These are phyloP conservation scores for Diospyros lotus DNA, from an alignment of 148 eudicot genomes.

Conservation along the genomic window DNA sequence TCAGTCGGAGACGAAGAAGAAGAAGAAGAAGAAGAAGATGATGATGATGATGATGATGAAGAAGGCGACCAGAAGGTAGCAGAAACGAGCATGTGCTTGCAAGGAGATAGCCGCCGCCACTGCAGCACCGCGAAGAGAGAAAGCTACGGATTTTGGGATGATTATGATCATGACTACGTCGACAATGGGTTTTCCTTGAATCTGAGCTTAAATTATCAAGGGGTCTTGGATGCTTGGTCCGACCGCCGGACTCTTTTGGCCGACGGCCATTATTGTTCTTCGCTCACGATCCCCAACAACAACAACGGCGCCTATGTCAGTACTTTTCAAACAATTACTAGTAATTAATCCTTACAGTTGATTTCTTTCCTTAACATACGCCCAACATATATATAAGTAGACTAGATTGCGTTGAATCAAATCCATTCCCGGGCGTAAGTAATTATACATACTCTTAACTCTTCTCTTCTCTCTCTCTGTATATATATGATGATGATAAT, in stretches of 20 bases:
- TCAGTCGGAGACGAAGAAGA: conserved; percentile 19
- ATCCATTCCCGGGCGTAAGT: too few relatives aligned
- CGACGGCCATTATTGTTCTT: neutral
- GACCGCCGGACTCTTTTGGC: conserved; percentile 35
- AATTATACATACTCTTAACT: too few relatives aligned
- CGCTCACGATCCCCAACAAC: conserved; percentile 16
- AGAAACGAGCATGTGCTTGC: neutral
- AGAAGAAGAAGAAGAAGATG: conserved; percentile 1
- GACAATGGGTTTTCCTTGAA: conserved; percentile 25
- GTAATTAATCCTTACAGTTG: neutral
- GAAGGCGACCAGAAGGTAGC: conserved; percentile 8
- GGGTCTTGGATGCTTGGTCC: conserved; percentile 57
- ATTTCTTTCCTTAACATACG: too few relatives aligned
- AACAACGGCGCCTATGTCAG: conserved; percentile 28
- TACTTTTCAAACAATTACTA: neutral
- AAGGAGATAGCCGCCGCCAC: conserved; percentile 7
- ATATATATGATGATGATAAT: too few relatives aligned
- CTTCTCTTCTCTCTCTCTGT: too few relatives aligned
- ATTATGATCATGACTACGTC: conserved; percentile 14
- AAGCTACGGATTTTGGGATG: conserved; percentile 24
- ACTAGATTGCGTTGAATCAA: too few relatives aligned
- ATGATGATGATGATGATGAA: too few relatives aligned
- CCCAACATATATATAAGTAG: too few relatives aligned
- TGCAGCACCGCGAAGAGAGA: conserved; percentile 13
- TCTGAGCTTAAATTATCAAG: conserved; percentile 48